Evolutionary conservation across 345 rosid species (phyloP), one percentile per base, ranked within the genome.

Genomic region (Excoecaria cochinchinensis): DNA sequence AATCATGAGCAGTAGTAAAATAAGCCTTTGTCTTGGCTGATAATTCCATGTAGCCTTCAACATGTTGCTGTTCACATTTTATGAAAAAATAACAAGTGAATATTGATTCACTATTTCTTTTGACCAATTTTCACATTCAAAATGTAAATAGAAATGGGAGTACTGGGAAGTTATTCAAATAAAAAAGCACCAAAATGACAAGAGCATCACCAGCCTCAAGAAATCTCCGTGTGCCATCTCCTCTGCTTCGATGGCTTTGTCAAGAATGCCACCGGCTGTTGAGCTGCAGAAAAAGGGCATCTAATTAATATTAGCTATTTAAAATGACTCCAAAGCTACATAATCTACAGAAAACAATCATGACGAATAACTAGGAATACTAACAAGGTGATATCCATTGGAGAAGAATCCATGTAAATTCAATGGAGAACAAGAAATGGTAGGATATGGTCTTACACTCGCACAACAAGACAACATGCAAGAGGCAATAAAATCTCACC

Each of bases 1-100:
- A 75, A 50, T 90, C 84, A 81, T 91, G 87, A 61, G 92, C 97
- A 3, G 96, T 86, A n/a, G 87, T 75, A 74, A 95, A 93, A 77
- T 84, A 95, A 4, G 82, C 82, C 78, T 93, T 93, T 9, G 99
- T 89, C 91, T 93, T 95, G 74, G 92, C 93, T 0, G 99, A 92
- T 76, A 95, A 81, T 80, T 86, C 88, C 77, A 88, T 74, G 87
- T 93, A 91, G 55, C 93, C 94, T 88, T 95, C 98, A 7, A 81
- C 75, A 70, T 95, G 98, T 46, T 90, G 91, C 99, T 92, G 89
- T 76, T 74, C 76, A 56, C 25, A 78, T 40, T 38, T 22, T 17
- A 72, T 11, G 31, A 13, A 14, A 74, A 42, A 74, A 63, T 48
- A 16, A 79, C 14, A 56, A 44, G 63, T 11, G 40, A 76, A 60